Conservation (phyloP, 805 yeast genomes). For the Sugiyamaella marilandica region DNA sequence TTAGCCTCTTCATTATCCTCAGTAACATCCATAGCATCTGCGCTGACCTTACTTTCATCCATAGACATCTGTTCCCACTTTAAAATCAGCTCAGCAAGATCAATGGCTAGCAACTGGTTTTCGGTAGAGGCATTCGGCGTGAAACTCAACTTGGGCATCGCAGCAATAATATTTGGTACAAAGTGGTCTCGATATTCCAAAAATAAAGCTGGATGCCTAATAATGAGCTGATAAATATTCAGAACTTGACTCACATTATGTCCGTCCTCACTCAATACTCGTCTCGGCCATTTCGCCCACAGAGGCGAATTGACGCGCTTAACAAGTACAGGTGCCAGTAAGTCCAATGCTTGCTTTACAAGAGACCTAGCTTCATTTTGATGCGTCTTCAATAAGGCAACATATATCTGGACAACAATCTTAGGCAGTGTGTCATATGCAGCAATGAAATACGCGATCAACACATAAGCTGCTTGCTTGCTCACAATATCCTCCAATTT, state of each 20-base stretch:
- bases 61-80: constrained; percentile 66
- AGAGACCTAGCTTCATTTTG: constrained; percentile 78
- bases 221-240: constrained; percentile 83
- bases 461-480: constrained; percentile 88
- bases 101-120: constrained; percentile 81
- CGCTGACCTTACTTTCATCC: constrained; percentile 24
- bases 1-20: constrained; percentile 21
- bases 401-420: constrained; percentile 87
- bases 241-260: constrained; percentile 80
- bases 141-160: constrained; percentile 85
- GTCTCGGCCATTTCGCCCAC: constrained; percentile 94
- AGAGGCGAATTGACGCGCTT: constrained; percentile 53
- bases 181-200: constrained; percentile 85
- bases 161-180: constrained; percentile 80
- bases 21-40: constrained; percentile 17
- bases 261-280: constrained; percentile 87
- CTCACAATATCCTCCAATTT: constrained; percentile 83
- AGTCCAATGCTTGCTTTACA: constrained; percentile 81
- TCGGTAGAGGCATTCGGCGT: constrained; percentile 73
- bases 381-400: constrained; percentile 78
- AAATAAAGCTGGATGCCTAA: constrained; percentile 78
- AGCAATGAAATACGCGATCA: constrained; percentile 79
- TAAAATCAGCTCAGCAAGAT: constrained; percentile 76
- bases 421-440: constrained; percentile 85
- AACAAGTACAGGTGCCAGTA: constrained; percentile 82